Percentiles rank a stretch among this genome's conserved stretches.
Evolutionary conservation across 2,329 filamentous ascomycete genomes (phyloP).

Genomic region (Fusarium sp.): DNA sequence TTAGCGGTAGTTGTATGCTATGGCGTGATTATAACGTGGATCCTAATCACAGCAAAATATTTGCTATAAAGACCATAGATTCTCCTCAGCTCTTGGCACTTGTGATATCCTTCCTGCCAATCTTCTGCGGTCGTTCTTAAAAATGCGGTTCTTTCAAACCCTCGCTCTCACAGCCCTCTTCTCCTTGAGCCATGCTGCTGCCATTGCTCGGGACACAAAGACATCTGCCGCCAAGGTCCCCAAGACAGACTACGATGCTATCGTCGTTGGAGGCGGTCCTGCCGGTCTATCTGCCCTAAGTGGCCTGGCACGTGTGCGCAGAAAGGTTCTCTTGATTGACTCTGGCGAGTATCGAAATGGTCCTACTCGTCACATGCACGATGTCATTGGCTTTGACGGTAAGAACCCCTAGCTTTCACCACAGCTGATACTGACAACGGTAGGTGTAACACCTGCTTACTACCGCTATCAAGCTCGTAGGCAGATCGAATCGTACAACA

Average conservation of each 20-base stretch:
- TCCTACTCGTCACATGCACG: conserved; percentile 68
- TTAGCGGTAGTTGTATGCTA: not conserved
- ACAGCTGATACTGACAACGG: not conserved
- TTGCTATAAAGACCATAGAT: conserved; percentile 4
- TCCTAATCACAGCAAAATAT: not conserved
- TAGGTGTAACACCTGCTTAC: conserved; percentile 65
- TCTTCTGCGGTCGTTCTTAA: not conserved
- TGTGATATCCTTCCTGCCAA: not conserved
- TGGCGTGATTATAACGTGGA: conserved; percentile 1
- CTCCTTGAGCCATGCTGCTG: conserved; percentile 29
- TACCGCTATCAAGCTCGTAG: conserved; percentile 65
- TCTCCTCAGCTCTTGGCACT: not conserved
- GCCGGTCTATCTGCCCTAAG: conserved; percentile 65
- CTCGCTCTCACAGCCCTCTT: conserved; percentile 21
- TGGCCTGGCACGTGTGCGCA: conserved; percentile 67
- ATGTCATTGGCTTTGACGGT: conserved; percentile 70
- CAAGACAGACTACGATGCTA: conserved; percentile 59
- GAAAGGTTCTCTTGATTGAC: conserved; percentile 67
- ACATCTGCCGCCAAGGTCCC: conserved; percentile 23
- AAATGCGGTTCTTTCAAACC: conserved; percentile 34
- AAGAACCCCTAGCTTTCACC: not conserved
- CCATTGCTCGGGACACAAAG: conserved; percentile 9
- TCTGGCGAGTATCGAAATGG: conserved; percentile 68
- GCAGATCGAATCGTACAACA: conserved; percentile 63
- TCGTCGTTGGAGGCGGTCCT: conserved; percentile 68